Evolutionary conservation across 164 flowering plant genomes (phyloP).

Genomic region (Litsea cubeba): DNA sequence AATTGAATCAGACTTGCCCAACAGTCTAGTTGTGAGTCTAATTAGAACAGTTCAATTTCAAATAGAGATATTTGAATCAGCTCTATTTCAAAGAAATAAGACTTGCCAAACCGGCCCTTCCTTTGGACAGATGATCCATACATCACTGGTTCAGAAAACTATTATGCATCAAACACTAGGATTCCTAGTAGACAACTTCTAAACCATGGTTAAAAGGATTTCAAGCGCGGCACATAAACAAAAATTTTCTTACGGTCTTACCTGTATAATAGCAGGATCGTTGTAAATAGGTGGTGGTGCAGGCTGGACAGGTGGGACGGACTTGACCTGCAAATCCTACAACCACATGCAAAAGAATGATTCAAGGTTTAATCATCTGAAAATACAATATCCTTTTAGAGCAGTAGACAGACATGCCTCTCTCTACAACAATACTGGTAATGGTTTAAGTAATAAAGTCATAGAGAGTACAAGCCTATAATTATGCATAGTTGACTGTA

Average conservation of each 20-base stretch:
- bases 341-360: constrained; percentile 11
- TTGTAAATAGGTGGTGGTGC: constrained; percentile 45
- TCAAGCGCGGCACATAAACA: not conserved
- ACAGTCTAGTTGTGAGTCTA: too few relatives aligned
- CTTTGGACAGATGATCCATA: not conserved
- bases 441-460: not conserved
- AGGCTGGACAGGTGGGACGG: constrained; percentile 68
- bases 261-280: constrained; percentile 96
- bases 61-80: too few relatives aligned
- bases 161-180: not conserved
- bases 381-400: not conserved
- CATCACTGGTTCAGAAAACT: not conserved
- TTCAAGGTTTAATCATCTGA: not conserved
- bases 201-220: not conserved
- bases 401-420: not conserved
- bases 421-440: not conserved
- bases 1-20: too few relatives aligned
- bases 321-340: constrained; percentile 90
- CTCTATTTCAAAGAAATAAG: too few relatives aligned
- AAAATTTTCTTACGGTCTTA: constrained; percentile 2
- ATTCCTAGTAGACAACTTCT: not conserved
- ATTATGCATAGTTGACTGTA: not conserved
- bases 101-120: not conserved
- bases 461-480: not conserved
- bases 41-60: too few relatives aligned